Base-by-base conservation (phyloP, 176 grass and related monocot genomes). In the Eragrostis curvula region DNA sequence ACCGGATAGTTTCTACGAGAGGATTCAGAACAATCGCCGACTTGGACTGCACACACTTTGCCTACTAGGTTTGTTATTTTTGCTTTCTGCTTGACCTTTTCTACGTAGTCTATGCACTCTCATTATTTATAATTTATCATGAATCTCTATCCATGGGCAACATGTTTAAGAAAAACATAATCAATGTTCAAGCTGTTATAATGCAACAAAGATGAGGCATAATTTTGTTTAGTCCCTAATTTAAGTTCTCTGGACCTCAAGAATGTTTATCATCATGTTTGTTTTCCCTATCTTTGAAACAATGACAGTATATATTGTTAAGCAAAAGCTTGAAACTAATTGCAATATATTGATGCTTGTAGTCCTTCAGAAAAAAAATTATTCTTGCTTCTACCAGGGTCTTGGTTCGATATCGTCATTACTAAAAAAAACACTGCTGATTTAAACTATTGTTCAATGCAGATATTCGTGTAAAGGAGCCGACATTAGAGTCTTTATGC, bases 391-490 rank as follows among this genome's bases (percentile, higher is more conserved):
- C 48, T 71, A 13, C 6, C 49, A 39, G 3, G 5, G 64, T 48
- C 32, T 74, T 74, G 50, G 43, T 83, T 83, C 1, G 6, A 6
- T 74, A n/a, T 48, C 47, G 20, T 36, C 32, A 20, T 69, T 73
- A 30, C 48, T 5, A 36, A 65, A 64, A 41, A 28, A 75, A 18
- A 16, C 15, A 50, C 24, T 28, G 18, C 70, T 70, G 59, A 14
- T 77, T 76, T 28, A 20, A 25, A 58, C 10, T 63, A 24, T 77
- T 66, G 3, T 82, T 29, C 36, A 39, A 84, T 66, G 67, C 71
- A 99, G 93, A 99, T 90, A 99, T 99, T 50, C 91, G 91, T 83
- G 91, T 99, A 43, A 99, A 96, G 83, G 96, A 99, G 70, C 93
- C 96, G 16, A 93, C 93, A 30, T 79, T 91, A 0, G 93, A 99